These are phyloP conservation scores for Penicillium lividum DNA, from an alignment of 495 filamentous ascomycete species.

Conservation along the genomic window DNA sequence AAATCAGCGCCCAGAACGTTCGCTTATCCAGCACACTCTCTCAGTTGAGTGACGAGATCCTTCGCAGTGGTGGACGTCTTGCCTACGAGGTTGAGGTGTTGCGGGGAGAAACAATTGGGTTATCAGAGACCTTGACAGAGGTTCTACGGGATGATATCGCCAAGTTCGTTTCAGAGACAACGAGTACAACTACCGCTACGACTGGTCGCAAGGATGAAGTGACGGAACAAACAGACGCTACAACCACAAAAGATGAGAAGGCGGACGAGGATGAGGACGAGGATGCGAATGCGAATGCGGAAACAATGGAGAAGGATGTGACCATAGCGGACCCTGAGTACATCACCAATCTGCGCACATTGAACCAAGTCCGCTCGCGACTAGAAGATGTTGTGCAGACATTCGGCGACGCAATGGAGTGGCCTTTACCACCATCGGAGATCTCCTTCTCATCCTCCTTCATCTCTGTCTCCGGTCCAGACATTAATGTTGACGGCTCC, in stretches of 20 bases:
- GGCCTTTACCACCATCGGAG: slow-evolving; percentile 82
- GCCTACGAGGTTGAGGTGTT: slow-evolving; percentile 95
- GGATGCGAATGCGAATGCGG: neutral
- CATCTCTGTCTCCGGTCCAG: slow-evolving; percentile 78
- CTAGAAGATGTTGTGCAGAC: slow-evolving; percentile 83
- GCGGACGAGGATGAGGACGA: slow-evolving; percentile 14
- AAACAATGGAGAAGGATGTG: neutral
- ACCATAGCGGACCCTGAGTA: slow-evolving; percentile 58
- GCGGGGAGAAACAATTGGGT: slow-evolving; percentile 75
- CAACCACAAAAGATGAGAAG: slow-evolving; percentile 16
- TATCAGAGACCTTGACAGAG: slow-evolving; percentile 77
- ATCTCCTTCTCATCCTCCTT: slow-evolving; percentile 70
- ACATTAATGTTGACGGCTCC: slow-evolving; percentile 60
- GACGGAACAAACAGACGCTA: slow-evolving; percentile 9
- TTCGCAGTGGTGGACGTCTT: slow-evolving; percentile 79
- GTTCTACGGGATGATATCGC: slow-evolving; percentile 65
- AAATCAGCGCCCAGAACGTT: slow-evolving; percentile 84
- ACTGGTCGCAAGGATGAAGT: slow-evolving; percentile 11
- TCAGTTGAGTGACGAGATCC: slow-evolving; percentile 89
- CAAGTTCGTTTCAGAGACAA: slow-evolving; percentile 62
- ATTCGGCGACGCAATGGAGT: slow-evolving; percentile 93
- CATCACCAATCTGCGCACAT: slow-evolving; percentile 75
- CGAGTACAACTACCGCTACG: slow-evolving; percentile 17
- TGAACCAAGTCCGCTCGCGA: slow-evolving; percentile 76
- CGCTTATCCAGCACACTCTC: slow-evolving; percentile 81